These are phyloP conservation scores for Tribonema minus DNA, from an alignment of 108 stramenopile species.

Conservation along the genomic window DNA sequence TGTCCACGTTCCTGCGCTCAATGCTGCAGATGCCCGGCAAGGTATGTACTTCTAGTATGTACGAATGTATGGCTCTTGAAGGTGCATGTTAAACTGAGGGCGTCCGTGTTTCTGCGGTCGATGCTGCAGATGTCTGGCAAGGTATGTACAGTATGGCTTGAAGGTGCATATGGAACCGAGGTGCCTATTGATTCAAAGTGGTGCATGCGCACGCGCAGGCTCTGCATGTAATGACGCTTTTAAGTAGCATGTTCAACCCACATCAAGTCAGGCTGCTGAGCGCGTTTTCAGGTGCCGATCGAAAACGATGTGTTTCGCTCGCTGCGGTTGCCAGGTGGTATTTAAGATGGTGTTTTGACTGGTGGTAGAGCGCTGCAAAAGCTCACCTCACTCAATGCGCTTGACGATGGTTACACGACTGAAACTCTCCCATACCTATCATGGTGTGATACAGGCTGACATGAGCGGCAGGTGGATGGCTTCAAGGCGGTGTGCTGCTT, in stretches of 20 bases:
- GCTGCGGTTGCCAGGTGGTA: too few species aligned
- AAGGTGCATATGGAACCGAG: not conserved
- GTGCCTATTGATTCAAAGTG: not conserved
- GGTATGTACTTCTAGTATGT: constrained; percentile 1
- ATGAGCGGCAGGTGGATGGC: not conserved
- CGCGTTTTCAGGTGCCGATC: too few species aligned
- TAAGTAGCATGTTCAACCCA: not conserved
- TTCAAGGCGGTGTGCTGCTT: not conserved
- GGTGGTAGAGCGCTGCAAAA: too few species aligned
- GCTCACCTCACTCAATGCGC: not conserved
- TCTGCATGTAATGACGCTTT: not conserved
- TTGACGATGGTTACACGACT: not conserved
- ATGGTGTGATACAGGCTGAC: not conserved
- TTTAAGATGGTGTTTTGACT: too few species aligned
- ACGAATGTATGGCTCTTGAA: not conserved
- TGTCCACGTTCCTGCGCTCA: constrained; percentile 8
- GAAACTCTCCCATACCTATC: not conserved
- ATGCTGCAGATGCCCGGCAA: constrained; percentile 44
- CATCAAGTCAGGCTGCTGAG: not conserved
- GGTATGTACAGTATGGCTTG: not conserved
- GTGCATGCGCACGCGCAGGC: not conserved
- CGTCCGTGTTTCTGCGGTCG: constrained; percentile 8
- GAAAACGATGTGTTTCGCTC: too few species aligned
- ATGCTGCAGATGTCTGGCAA: constrained; percentile 43
- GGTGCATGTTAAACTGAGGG: not conserved